phyloP scores from a whole-genome alignment of 176 grass and related monocot genomes.

The Ensete ventricosum region DNA sequence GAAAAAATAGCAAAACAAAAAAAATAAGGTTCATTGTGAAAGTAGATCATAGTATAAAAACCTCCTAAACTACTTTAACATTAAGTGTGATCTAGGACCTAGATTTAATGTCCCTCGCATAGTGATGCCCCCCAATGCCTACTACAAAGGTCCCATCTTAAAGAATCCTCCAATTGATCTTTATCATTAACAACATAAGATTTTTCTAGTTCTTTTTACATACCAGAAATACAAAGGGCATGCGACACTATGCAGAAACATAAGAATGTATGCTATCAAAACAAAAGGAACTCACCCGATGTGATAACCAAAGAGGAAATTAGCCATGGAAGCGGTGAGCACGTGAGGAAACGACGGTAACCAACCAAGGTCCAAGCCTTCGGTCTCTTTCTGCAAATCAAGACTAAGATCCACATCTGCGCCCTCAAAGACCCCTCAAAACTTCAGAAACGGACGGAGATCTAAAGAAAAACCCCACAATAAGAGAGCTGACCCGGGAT shows the following conservation, averaged over 20 bases:
- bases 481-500: background rate
- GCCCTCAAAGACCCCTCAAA: background rate
- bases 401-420: conserved; percentile 12
- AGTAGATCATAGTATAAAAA: too few relatives aligned
- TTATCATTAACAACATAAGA: background rate
- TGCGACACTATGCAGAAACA: background rate
- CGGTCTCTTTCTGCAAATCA: conserved; percentile 17
- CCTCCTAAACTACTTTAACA: too few relatives aligned
- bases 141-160: background rate
- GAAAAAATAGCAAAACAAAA: too few relatives aligned
- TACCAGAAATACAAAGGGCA: background rate
- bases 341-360: conserved; percentile 74
- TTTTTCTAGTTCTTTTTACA: background rate
- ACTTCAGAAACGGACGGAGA: background rate
- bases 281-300: conserved; percentile 55
- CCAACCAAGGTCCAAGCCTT: conserved; percentile 55
- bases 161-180: background rate
- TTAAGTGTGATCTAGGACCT: background rate
- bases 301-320: conserved; percentile 93
- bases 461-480: background rate
- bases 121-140: background rate
- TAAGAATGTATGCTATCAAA: background rate
- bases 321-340: conserved; percentile 86
- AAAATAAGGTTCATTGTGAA: too few relatives aligned
- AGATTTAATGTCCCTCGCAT: background rate